phyloP scores from a whole-genome alignment of 1,284 basidiomycete genomes.

The Pyrrhoderma noxium region DNA sequence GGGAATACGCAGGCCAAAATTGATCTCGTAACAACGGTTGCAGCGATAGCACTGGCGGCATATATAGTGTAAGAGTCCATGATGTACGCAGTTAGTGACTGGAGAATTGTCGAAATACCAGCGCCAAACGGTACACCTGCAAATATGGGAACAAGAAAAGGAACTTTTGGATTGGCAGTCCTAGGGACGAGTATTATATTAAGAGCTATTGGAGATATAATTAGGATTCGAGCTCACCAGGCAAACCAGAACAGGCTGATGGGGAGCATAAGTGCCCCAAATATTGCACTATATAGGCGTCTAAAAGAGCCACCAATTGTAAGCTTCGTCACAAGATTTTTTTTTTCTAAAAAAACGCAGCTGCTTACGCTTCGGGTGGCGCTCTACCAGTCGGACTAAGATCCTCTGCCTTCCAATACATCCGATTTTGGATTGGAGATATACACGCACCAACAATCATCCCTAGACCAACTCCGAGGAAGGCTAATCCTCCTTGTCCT shows the following conservation, averaged over 20 bases:
- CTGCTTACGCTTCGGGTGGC: slow-evolving; percentile 51
- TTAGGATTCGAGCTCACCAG: slow-evolving; percentile 26
- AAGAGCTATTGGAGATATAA: not conserved
- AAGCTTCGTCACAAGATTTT: too few species aligned
- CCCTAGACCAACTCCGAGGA: slow-evolving; percentile 58
- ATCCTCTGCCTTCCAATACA: slow-evolving; percentile 48
- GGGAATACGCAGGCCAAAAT: slow-evolving; percentile 60
- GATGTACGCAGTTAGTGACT: slow-evolving; percentile 52
- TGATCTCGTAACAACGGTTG: slow-evolving; percentile 62
- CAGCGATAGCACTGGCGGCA: slow-evolving; percentile 61
- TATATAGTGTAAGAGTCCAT: slow-evolving; percentile 60
- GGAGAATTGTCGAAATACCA: slow-evolving; percentile 53
- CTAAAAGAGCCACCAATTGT: slow-evolving; percentile 32
- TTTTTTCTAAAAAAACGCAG: too few species aligned
- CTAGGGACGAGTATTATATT: slow-evolving; percentile 25
- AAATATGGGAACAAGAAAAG: slow-evolving; percentile 58
- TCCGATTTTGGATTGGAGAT: slow-evolving; percentile 47
- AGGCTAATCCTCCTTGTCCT: slow-evolving; percentile 55
- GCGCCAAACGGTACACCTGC: slow-evolving; percentile 58
- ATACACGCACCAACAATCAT: slow-evolving; percentile 42
- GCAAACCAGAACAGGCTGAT: slow-evolving; percentile 61
- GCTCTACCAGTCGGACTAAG: slow-evolving; percentile 44
- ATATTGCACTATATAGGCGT: slow-evolving; percentile 49
- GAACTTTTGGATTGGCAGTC: slow-evolving; percentile 50
- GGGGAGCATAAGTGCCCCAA: slow-evolving; percentile 49